Base-by-base conservation (phyloP, 2,329 filamentous ascomycete genomes). In the Lecanicillium sp. region DNA sequence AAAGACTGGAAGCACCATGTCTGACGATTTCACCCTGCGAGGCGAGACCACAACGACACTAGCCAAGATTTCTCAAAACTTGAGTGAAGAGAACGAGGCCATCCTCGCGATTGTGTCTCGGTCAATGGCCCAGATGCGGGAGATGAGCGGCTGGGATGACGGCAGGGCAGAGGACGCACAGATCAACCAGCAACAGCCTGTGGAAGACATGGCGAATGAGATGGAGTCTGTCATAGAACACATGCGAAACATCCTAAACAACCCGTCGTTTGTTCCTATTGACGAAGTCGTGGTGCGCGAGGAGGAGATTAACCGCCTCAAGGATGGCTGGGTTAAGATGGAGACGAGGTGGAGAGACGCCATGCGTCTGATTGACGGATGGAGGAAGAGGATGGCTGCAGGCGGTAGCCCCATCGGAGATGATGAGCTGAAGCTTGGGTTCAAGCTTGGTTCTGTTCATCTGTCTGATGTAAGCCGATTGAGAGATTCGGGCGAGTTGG, bases 261-360 rank as follows among this genome's bases (percentile, higher is more conserved):
- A 97, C 54, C 92, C 92, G 2, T 94, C 89, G 3, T 98, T 97
- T 57, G 92, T 96, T 12, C 86, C 90, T 1, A 78, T 97, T 17
- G 92, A 97, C 52, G 92, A 97, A 58, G 87, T 98, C 3, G 82
- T 94, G 54, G 65, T 88, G n/a, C 79, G 90, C 39, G 90, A 98
- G 47, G 84, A 94, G 43, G 89, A 96, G 57, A 97, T 98, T 47
- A 72, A 75, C 37, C 77, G 86, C 37, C 69, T 98, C 34, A 79
- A 87, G 39, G 77, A 84, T 40, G 87, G 89, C 13, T 94, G 90
- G 83, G 85, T 94, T 57, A 88, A 84, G 61, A 95, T 97, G 86
- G 89, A 97, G 59, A 74, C 69, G 17, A 77, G 88, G 37, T 95
- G 92, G 87, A 81, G 79, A 47, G 90, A 97, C 55, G 87, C 92